Base-by-base conservation (phyloP, 129 eudicot genomes). In the Rutidosis leptorrhynchoides region DNA sequence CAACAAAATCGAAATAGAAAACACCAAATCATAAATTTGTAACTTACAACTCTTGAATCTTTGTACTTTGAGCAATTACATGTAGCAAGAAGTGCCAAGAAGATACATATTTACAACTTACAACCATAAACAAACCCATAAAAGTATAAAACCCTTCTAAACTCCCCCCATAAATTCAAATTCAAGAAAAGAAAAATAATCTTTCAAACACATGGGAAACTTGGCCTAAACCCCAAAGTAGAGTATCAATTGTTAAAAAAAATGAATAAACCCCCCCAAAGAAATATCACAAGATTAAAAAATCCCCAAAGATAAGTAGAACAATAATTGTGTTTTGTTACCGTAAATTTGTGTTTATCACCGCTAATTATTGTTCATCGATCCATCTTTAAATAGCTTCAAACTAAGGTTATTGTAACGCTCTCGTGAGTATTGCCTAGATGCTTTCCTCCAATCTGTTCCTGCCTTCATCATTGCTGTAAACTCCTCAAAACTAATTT, bases 401-500 rank as follows among this genome's bases (percentile, higher is more conserved):
- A 83, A 79, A 83, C 97, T 90, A 10, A 90, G 89, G 66, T 63
- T 86, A 12, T 86, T 90, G 74, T 86, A 90, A 6, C 95, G 84
- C 24, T 86, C 95, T 24, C 97, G 74, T 64, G 97, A 90, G 59
- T 86, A 90, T 7, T 90, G 95, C 68, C 97, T 84, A 3, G 97
- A 90, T 48, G 97, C 97, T 72, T 90, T 90, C 74, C 97, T 87
- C 97, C 97, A 90, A 71, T 90, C 97, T 6, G 95, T 86, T 29
- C 97, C 97, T 3, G 95, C 79, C 72, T 90, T 86, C 97, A 90
- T 90, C 97, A 90, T 90, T 9, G 88, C 79, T 3, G 86, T 81
- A 68, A 90, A 90, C 74, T 90, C 97, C 5, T 90, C 97, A 24
- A 77, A 90, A 72, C 95, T 90, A 55, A 86, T 90, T 14, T 82